Conservation (phyloP, 805 yeast genomes). For the Isabelozyma gotoi region DNA sequence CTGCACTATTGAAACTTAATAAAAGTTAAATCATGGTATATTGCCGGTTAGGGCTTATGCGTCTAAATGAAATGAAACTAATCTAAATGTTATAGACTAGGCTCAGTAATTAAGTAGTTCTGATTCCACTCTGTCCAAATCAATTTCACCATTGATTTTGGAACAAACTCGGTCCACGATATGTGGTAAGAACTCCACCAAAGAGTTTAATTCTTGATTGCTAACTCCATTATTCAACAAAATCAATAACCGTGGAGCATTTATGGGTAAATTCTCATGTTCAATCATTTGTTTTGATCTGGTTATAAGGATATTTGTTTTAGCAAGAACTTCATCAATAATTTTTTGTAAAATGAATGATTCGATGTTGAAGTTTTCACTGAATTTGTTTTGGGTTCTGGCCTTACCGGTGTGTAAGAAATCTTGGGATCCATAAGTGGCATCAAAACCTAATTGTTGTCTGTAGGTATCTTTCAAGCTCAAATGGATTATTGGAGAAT, state of each 20-base stretch:
- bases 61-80: background rate
- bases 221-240: constrained; percentile 29
- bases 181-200: constrained; percentile 20
- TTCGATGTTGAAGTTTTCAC: constrained; percentile 49
- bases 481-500: constrained; percentile 72
- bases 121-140: constrained; percentile 24
- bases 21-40: too few relatives aligned
- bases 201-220: constrained; percentile 22
- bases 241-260: constrained; percentile 36
- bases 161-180: constrained; percentile 22
- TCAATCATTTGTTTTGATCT: constrained; percentile 64
- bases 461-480: constrained; percentile 51
- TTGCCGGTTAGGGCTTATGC: background rate
- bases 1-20: background rate
- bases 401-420: constrained; percentile 47
- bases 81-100: background rate
- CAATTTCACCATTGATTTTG: constrained; percentile 18
- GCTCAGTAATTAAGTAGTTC: constrained; percentile 20
- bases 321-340: constrained; percentile 52
- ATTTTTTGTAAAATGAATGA: constrained; percentile 64
- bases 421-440: constrained; percentile 47
- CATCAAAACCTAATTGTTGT: constrained; percentile 46
- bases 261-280: constrained; percentile 69
- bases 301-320: constrained; percentile 57
- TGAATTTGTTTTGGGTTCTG: constrained; percentile 40